Conservation (phyloP, 768 basidiomycete genomes). For the Thelephora ganbajun region DNA sequence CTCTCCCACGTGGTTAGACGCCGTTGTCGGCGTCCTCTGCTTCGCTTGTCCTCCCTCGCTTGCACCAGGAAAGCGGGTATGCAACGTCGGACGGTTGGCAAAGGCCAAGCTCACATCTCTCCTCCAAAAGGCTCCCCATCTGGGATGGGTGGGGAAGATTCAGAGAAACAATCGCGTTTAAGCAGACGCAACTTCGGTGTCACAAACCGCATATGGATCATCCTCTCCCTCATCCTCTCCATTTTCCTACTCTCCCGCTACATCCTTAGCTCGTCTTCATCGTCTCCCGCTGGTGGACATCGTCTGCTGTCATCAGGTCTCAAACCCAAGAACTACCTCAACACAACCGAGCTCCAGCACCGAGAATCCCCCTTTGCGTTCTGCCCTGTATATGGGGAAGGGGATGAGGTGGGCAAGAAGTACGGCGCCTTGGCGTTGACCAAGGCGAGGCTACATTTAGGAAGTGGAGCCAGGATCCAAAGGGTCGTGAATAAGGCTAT, state of each 20-base stretch:
- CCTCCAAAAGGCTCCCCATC: slow-evolving; percentile 23
- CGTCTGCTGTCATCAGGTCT: slow-evolving; percentile 25
- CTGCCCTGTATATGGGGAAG: slow-evolving; percentile 78
- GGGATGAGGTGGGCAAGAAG: slow-evolving; percentile 64
- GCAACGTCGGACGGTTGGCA: slow-evolving; percentile 41
- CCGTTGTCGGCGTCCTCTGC: too few relatives aligned
- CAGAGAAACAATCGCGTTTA: slow-evolving; percentile 37
- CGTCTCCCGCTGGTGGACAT: slow-evolving; percentile 11
- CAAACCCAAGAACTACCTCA: slow-evolving; percentile 74
- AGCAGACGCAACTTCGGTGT: slow-evolving; percentile 46
- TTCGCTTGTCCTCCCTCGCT: too few relatives aligned
- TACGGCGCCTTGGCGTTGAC: slow-evolving; percentile 67
- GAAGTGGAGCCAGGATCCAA: slow-evolving; percentile 74
- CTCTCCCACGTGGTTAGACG: too few relatives aligned
- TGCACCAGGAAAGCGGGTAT: slow-evolving; percentile 16
- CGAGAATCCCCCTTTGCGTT: slow-evolving; percentile 70
- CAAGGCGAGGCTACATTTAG: slow-evolving; percentile 61
- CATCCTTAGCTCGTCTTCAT: slow-evolving; percentile 24
- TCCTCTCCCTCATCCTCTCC: slow-evolving; percentile 37
- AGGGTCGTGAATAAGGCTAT: slow-evolving; percentile 73
- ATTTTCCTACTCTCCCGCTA: slow-evolving; percentile 45
- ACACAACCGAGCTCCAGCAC: slow-evolving; percentile 23
- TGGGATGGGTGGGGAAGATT: slow-evolving; percentile 31
- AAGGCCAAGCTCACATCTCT: slow-evolving; percentile 44
- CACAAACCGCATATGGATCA: slow-evolving; percentile 56